These are phyloP conservation scores for Candida koratica DNA, from an alignment of 805 yeast genomes.

Conservation along the genomic window DNA sequence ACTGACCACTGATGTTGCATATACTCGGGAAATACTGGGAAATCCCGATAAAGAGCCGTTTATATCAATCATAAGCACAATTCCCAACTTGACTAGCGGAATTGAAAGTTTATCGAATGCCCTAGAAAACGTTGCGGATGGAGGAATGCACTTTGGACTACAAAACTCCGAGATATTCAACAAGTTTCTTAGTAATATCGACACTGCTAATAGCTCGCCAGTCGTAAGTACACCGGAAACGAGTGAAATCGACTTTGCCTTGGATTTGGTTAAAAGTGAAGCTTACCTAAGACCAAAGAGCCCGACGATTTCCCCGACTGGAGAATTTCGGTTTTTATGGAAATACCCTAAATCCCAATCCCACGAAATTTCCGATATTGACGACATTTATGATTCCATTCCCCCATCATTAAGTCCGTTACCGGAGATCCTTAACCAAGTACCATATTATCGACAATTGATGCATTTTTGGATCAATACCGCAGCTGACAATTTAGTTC, in stretches of 20 bases:
- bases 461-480: constrained; percentile 61
- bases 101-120: constrained; percentile 24
- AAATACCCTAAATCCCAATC: neutral
- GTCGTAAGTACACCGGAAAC: constrained; percentile 7
- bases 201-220: neutral
- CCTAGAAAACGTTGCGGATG: constrained; percentile 23
- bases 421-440: constrained; percentile 58
- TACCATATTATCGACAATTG: constrained; percentile 56
- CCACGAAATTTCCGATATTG: constrained; percentile 10
- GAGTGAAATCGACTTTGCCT: constrained; percentile 33
- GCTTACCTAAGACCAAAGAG: constrained; percentile 13
- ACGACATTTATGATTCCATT: constrained; percentile 14
- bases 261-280: constrained; percentile 35
- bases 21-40: neutral
- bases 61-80: constrained; percentile 3
- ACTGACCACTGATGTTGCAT: neutral
- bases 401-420: constrained; percentile 43
- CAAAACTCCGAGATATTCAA: constrained; percentile 27
- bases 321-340: neutral
- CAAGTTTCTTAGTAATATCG: constrained; percentile 17
- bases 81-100: constrained; percentile 24
- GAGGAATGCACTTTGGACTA: constrained; percentile 23
- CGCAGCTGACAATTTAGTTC: constrained; percentile 60
- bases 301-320: neutral
- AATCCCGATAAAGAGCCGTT: constrained; percentile 4